A percentile compares a stretch with the other conserved stretches of the same genome.
Conservation (phyloP, 2,329 filamentous ascomycete species). For the Colletotrichum godetiae region DNA sequence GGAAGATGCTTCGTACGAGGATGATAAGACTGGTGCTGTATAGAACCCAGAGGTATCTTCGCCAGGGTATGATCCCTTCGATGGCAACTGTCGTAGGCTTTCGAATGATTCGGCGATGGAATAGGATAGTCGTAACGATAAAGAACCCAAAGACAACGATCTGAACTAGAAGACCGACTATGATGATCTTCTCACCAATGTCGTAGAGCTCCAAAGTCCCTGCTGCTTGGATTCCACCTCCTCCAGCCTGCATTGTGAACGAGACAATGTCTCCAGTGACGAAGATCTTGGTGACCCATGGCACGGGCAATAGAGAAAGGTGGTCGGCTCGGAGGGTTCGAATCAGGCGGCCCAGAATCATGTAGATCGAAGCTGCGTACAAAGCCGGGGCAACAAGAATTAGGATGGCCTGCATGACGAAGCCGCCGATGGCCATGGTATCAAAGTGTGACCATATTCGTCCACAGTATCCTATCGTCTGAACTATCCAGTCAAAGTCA, state of each 20-base stretch:
- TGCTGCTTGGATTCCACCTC: conserved; percentile 41
- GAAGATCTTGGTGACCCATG: conserved; percentile 58
- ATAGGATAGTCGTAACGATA: conserved; percentile 56
- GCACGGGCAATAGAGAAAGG: conserved; percentile 26
- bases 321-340: conserved; percentile 38
- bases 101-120: conserved; percentile 50
- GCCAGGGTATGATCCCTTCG: conserved; percentile 41
- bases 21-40: conserved; percentile 51
- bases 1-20: conserved; percentile 49
- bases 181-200: conserved; percentile 58
- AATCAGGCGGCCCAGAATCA: conserved; percentile 45
- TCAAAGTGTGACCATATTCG: conserved; percentile 36
- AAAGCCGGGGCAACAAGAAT: conserved; percentile 34
- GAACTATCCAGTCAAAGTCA: conserved; percentile 11
- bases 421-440: conserved; percentile 25
- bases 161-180: conserved; percentile 65
- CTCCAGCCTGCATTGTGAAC: conserved; percentile 52
- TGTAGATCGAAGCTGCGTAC: conserved; percentile 29
- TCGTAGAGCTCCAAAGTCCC: neutral
- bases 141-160: conserved; percentile 67
- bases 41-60: conserved; percentile 41
- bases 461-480: conserved; percentile 37
- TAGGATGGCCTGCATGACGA: conserved; percentile 37
- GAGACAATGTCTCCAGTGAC: conserved; percentile 57
- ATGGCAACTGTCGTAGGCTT: conserved; percentile 25